Evolutionary conservation across 257 asterid genomes (phyloP).

Genomic region (Solanum raphanifolium): DNA sequence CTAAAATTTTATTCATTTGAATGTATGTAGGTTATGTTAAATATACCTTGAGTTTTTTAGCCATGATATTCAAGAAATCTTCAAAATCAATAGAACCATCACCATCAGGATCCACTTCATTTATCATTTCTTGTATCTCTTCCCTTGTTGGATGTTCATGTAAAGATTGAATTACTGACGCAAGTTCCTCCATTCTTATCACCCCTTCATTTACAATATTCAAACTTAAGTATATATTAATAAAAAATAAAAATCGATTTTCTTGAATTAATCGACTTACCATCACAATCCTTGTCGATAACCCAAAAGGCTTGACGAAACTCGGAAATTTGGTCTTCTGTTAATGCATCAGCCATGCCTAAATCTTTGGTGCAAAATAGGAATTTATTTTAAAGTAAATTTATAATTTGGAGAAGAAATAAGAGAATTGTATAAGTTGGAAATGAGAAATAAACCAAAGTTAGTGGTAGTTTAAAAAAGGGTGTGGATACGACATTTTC

Average conservation of each 20-base stretch:
- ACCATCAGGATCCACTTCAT: constrained; percentile 44
- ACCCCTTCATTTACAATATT: constrained; percentile 26
- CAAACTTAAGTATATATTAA: not conserved
- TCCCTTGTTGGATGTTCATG: constrained; percentile 49
- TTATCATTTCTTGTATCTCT: constrained; percentile 55
- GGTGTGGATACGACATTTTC: constrained; percentile 1
- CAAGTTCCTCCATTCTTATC: constrained; percentile 47
- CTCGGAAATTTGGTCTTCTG: constrained; percentile 43
- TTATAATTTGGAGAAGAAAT: not conserved
- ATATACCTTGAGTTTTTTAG: constrained; percentile 43
- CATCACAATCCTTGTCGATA: constrained; percentile 53
- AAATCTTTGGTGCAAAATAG: not conserved
- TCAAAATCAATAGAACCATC: constrained; percentile 43
- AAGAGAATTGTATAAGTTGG: not conserved
- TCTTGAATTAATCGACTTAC: constrained; percentile 1
- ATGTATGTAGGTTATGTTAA: not conserved
- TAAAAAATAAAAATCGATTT: not conserved
- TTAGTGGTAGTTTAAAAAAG: not conserved
- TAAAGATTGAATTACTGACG: constrained; percentile 39
- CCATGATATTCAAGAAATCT: constrained; percentile 50
- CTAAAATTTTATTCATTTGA: too few species aligned
- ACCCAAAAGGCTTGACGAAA: constrained; percentile 45
- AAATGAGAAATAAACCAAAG: not conserved
- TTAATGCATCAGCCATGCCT: constrained; percentile 38
- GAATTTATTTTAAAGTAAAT: not conserved